Evolutionary conservation across 305 asterid species (phyloP), one percentile per base, ranked within the genome.

Genomic region (Solanum hybrid): DNA sequence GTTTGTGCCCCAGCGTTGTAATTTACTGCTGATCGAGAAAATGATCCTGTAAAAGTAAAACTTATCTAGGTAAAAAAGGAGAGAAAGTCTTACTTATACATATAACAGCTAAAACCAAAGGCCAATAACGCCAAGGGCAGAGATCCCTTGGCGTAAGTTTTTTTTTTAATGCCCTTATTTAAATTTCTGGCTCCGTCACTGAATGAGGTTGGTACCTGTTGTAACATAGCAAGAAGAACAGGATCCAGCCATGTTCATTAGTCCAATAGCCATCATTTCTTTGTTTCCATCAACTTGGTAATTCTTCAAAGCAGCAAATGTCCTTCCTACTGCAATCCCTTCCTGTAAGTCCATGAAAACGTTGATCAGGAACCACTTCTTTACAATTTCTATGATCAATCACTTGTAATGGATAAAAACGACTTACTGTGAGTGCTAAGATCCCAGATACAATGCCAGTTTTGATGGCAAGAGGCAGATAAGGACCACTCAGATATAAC

Each of bases 231-330:
- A 96, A 2, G 99, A 96, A 89, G 95, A 89, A 81, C 97, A 95
- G 89, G 97, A 97, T 33, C 99, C 99, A 36, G 94, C 96, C 93
- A 97, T 94, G 91, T 96, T 97, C 99, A 97, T 97, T 37, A 97
- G 89, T 89, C 99, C 99, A 90, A 97, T 94, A 57, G 99, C 99
- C 95, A 94, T 93, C 99, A 97, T 97, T 93, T 97, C 99, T 94
- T 96, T 96, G 94, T 97, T 96, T 18, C 99, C 99, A 87, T 96
- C 99, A 28, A 97, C 95, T 93, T 96, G 99, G 95, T 97, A 97
- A 91, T 95, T 95, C 82, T 90, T 91, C 73, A 97, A 76, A 57
- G 98, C 83, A 10, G 99, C 98, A 92, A 97, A 97, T 85, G 99
- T 97, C 90, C 98, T 93, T 87, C 99, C 99, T 8, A 97, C 98